Evolutionary conservation across 495 filamentous ascomycete genomes (phyloP).

Genomic region (Penicillium dipodomyicola): DNA sequence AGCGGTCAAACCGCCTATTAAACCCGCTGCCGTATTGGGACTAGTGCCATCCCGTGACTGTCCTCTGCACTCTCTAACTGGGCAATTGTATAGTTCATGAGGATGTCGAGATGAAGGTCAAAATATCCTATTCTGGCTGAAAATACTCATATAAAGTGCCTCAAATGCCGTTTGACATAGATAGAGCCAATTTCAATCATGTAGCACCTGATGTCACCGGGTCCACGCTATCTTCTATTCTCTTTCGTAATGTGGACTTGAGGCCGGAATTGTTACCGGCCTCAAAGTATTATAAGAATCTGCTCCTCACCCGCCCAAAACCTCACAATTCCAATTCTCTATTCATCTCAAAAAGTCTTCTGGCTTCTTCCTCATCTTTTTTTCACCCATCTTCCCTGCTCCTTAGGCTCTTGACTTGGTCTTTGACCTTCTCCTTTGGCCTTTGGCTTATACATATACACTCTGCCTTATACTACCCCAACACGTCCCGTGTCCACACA

Average conservation of each 20-base stretch:
- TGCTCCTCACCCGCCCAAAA: slow-evolving; percentile 33
- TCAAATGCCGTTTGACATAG: neutral
- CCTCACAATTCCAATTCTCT: slow-evolving; percentile 18
- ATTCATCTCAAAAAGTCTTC: slow-evolving; percentile 15
- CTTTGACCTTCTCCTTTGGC: slow-evolving; percentile 19
- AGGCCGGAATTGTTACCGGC: slow-evolving; percentile 66
- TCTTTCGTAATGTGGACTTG: slow-evolving; percentile 37
- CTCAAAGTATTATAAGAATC: slow-evolving; percentile 56
- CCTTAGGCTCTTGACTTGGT: slow-evolving; percentile 35
- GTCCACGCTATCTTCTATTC: slow-evolving; percentile 31
- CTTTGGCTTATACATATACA: slow-evolving; percentile 31
- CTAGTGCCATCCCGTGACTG: slow-evolving; percentile 38
- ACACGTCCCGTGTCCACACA: neutral
- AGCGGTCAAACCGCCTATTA: neutral
- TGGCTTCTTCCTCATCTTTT: slow-evolving; percentile 13
- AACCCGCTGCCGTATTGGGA: slow-evolving; percentile 22
- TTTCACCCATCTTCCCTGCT: slow-evolving; percentile 18
- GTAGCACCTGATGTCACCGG: slow-evolving; percentile 16
- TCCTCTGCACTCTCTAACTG: slow-evolving; percentile 28
- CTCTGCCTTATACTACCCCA: slow-evolving; percentile 31
- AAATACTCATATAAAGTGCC: neutral
- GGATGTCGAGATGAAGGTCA: slow-evolving; percentile 13
- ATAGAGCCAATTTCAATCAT: slow-evolving; percentile 1
- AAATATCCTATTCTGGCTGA: slow-evolving; percentile 9
- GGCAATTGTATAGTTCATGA: slow-evolving; percentile 34